Evolutionary conservation across 1,139 yeast species (phyloP), one percentile per base, ranked within the genome.

Genomic region (Yamadazyma blattariae): DNA sequence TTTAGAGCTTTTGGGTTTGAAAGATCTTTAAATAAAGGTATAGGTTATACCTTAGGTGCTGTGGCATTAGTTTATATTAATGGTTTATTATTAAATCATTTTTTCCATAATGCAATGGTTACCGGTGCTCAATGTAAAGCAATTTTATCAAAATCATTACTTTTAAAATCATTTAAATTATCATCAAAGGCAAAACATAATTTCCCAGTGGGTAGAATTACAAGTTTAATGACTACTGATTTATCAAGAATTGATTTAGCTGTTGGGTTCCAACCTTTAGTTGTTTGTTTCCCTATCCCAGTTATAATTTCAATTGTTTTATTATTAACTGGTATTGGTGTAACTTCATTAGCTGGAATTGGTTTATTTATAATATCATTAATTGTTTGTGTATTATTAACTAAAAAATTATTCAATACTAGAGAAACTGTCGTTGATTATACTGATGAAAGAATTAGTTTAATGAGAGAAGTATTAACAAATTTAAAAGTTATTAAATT

Each of bases 81-180:
- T 44, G 74, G 75, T 12, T 51, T 70, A 37, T 54, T 66, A 29
- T 50, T 68, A 29, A 69, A 70, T 48, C 76, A 70, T 41, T 67
- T 56, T 39, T 68, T 67, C 52, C 72, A 68, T 43, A 57, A 57
- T 37, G 63, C 74, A 27, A 69, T 68, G 74, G 54, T 67, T 34
- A 57, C 68, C n/a, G 76, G 75, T 17, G 75, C 74, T n/a, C 67
- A 63, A 40, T 45, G 59, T 27, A 70, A 68, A 48, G 60, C 71
- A 23, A 56, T 70, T 8, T 53, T 70, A 36, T 66, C 74, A 12
- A 68, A 65, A 39, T 58, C 63, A 4, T 48, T 70, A 17, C 50
- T 70, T 27, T 45, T 62, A 31, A 70, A 70, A 44, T 61, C 72
- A 3, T 68, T 70, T 51, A 57, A 53, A 28, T 54, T 70, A 41